Percentiles rank a stretch among this genome's conserved stretches.
Evolutionary conservation across 805 yeast species (phyloP).

Genomic region (Metschnikowia kunwiensis): DNA sequence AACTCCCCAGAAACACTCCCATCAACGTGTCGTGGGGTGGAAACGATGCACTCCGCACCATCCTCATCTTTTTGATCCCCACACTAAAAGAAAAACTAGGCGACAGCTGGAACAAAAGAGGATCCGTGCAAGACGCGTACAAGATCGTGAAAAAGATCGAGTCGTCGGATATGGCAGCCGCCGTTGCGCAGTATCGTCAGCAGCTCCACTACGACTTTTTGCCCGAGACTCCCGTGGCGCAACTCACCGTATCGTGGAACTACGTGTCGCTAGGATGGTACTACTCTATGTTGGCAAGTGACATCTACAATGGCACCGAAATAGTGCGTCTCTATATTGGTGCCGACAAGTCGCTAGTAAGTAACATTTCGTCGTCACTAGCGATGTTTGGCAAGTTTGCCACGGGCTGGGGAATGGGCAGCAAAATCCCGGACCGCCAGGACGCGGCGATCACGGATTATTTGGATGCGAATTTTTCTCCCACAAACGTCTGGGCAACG

Average conservation of each 20-base stretch:
- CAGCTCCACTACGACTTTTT: constrained; percentile 42
- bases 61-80: constrained; percentile 41
- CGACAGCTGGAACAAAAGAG: constrained; percentile 24
- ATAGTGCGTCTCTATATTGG: constrained; percentile 14
- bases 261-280: constrained; percentile 72
- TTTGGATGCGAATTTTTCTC: constrained; percentile 29
- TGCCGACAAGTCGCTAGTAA: constrained; percentile 34
- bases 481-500: constrained; percentile 50
- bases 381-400: constrained; percentile 39
- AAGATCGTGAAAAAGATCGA: constrained; percentile 42
- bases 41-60: constrained; percentile 42
- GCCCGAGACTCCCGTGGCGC: constrained; percentile 39
- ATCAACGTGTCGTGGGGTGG: constrained; percentile 58
- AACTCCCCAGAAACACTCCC: constrained; percentile 49
- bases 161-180: constrained; percentile 27
- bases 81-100: constrained; percentile 28
- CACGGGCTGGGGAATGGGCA: constrained; percentile 33
- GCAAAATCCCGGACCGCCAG: constrained; percentile 5
- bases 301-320: constrained; percentile 38
- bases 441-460: constrained; percentile 18
- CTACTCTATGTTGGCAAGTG: constrained; percentile 59
- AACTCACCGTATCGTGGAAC: constrained; percentile 61
- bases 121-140: constrained; percentile 5
- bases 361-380: constrained; percentile 35
- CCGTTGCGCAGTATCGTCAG: constrained; percentile 21